Percentiles rank a stretch among this genome's conserved stretches.
These are phyloP conservation scores for Porphyra umbilicalis DNA, from an alignment of 31 red algal genomes.

Conservation along the genomic window DNA sequence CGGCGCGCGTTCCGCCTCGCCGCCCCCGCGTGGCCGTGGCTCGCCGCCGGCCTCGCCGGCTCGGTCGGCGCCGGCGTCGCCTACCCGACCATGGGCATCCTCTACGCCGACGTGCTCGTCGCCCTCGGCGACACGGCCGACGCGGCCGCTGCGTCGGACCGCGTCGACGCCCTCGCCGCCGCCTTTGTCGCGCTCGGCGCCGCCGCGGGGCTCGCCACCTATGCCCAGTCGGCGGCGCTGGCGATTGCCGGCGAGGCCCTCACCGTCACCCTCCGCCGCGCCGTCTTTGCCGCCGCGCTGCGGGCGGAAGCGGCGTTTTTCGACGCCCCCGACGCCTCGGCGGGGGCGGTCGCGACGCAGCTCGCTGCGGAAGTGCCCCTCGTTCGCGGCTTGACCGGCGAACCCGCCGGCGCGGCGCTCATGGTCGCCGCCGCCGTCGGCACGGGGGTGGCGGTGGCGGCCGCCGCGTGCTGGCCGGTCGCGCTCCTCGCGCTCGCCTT, in stretches of 20 bases:
- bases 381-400: slow-evolving; percentile 51
- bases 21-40: too few species aligned
- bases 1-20: too few species aligned
- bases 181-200: slow-evolving; percentile 52
- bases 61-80: too few species aligned
- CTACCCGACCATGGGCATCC: too few species aligned
- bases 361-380: slow-evolving; percentile 48
- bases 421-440: slow-evolving; percentile 16
- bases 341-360: slow-evolving; percentile 47
- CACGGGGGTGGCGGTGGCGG: slow-evolving; percentile 33
- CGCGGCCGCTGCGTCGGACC: slow-evolving; percentile 3
- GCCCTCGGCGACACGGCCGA: too few species aligned
- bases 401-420: slow-evolving; percentile 22
- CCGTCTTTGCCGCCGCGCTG: slow-evolving; percentile 35
- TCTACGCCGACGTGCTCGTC: slow-evolving; percentile 45
- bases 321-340: slow-evolving; percentile 49
- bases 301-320: slow-evolving; percentile 71
- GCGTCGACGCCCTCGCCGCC: slow-evolving; percentile 5
- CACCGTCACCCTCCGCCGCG: slow-evolving; percentile 30
- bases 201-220: slow-evolving; percentile 31
- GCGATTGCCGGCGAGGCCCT: slow-evolving; percentile 55
- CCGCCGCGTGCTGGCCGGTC: slow-evolving; percentile 46
- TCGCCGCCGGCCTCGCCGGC: too few species aligned
- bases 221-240: slow-evolving; percentile 26
- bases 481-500: slow-evolving; percentile 34